Conservation (phyloP, 2,329 filamentous ascomycete genomes). For the Hymenoscyphus salicellus region DNA sequence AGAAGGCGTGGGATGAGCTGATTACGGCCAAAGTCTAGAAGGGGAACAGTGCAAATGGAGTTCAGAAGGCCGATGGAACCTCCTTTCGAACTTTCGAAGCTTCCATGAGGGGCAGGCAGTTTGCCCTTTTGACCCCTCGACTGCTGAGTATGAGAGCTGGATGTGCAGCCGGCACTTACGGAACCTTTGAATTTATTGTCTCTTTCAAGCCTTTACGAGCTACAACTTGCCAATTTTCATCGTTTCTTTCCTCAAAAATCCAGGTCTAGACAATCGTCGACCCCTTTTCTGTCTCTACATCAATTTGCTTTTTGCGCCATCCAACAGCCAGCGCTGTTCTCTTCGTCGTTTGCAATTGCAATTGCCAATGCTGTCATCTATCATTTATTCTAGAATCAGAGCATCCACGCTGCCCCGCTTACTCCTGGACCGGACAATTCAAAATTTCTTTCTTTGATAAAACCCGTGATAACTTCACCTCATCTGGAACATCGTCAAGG, state of each 20-base stretch:
- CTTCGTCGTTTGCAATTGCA: slow-evolving; percentile 1
- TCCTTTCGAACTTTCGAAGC: slow-evolving; percentile 21
- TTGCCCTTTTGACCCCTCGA: not conserved
- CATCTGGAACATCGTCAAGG: slow-evolving; percentile 13
- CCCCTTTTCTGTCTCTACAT: not conserved
- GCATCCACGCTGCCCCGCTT: not conserved
- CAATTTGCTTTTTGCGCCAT: not conserved
- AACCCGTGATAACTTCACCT: slow-evolving; percentile 9
- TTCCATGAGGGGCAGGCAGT: slow-evolving; percentile 24
- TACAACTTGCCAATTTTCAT: not conserved
- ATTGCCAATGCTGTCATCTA: not conserved
- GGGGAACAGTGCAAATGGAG: slow-evolving; percentile 1
- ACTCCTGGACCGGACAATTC: not conserved
- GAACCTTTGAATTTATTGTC: not conserved
- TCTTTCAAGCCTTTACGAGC: not conserved
- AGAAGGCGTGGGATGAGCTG: slow-evolving; percentile 10
- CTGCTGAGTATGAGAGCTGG: not conserved
- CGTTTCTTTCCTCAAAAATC: not conserved
- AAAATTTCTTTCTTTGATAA: slow-evolving; percentile 7
- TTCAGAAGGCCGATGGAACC: slow-evolving; percentile 13
- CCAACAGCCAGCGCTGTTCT: not conserved
- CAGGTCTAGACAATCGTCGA: not conserved
- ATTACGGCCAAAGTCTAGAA: slow-evolving; percentile 11
- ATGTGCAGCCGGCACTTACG: not conserved
- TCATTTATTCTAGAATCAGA: not conserved